These are phyloP conservation scores for Amanita phalloides DNA, from an alignment of 768 basidiomycete genomes.

Conservation along the genomic window DNA sequence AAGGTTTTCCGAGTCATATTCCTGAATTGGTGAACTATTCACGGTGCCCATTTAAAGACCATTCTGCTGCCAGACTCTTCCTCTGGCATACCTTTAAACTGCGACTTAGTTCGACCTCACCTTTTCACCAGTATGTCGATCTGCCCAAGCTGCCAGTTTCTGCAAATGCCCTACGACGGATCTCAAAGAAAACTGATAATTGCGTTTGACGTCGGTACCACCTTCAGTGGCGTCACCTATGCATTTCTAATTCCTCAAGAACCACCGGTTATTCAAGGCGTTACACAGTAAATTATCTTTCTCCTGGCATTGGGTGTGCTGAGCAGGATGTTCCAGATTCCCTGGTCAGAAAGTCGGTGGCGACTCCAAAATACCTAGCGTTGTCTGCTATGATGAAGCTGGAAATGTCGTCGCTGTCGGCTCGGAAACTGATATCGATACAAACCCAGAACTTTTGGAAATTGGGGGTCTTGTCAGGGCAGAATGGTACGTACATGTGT, in stretches of 20 bases:
- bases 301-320: conserved; percentile 3
- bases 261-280: conserved; percentile 22
- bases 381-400: conserved; percentile 3
- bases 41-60: too few species aligned
- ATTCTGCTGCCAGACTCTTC: too few species aligned
- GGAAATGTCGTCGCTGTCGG: conserved; percentile 2
- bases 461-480: neutral
- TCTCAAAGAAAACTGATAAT: conserved; percentile 29
- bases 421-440: conserved; percentile 2
- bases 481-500: neutral
- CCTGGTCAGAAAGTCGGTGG: neutral
- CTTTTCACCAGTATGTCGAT: conserved; percentile 8
- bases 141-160: neutral
- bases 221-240: conserved; percentile 28
- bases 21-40: too few species aligned
- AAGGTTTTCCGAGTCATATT: too few species aligned
- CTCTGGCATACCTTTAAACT: neutral
- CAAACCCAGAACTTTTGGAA: neutral
- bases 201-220: conserved; percentile 43
- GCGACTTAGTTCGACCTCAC: neutral
- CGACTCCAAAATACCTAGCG: conserved; percentile 3
- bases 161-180: conserved; percentile 27
- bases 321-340: neutral
- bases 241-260: conserved; percentile 23
- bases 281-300: conserved; percentile 18